phyloP scores from a whole-genome alignment of 306 rosid genomes.

The Cicer cuneatum region DNA sequence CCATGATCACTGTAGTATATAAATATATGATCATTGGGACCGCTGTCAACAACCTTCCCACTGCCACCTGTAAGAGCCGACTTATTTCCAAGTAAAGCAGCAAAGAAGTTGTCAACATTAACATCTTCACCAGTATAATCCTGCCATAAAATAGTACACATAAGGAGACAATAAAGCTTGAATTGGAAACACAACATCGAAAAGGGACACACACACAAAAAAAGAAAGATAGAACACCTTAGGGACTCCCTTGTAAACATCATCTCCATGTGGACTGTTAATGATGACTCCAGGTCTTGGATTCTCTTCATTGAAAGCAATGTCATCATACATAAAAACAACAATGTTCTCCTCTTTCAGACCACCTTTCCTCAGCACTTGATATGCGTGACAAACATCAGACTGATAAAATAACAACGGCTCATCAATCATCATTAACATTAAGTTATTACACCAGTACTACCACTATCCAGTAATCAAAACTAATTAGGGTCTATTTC shows the following conservation, averaged over 20 bases:
- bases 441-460: too few species aligned
- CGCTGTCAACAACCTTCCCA: slow-evolving; percentile 93
- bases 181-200: not conserved
- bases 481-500: too few species aligned
- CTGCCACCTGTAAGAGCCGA: slow-evolving; percentile 83
- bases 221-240: slow-evolving; percentile 61
- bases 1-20: slow-evolving; percentile 91
- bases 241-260: slow-evolving; percentile 93
- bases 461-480: too few species aligned
- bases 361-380: slow-evolving; percentile 80
- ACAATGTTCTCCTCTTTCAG: slow-evolving; percentile 89
- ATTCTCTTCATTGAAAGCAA: slow-evolving; percentile 79
- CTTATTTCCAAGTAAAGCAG: slow-evolving; percentile 86
- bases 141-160: slow-evolving; percentile 52
- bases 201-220: not conserved
- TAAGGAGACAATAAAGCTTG: slow-evolving; percentile 5
- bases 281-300: slow-evolving; percentile 89
- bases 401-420: slow-evolving; percentile 53
- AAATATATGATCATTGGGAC: slow-evolving; percentile 92
- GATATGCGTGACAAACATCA: slow-evolving; percentile 98
- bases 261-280: slow-evolving; percentile 80
- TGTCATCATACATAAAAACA: slow-evolving; percentile 95
- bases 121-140: slow-evolving; percentile 89
- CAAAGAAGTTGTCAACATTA: slow-evolving; percentile 75
- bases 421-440: not conserved